Percentiles rank a stretch among this genome's conserved stretches.
These are phyloP conservation scores for Silene uniflora DNA, from an alignment of 148 eudicot genomes.

Conservation along the genomic window DNA sequence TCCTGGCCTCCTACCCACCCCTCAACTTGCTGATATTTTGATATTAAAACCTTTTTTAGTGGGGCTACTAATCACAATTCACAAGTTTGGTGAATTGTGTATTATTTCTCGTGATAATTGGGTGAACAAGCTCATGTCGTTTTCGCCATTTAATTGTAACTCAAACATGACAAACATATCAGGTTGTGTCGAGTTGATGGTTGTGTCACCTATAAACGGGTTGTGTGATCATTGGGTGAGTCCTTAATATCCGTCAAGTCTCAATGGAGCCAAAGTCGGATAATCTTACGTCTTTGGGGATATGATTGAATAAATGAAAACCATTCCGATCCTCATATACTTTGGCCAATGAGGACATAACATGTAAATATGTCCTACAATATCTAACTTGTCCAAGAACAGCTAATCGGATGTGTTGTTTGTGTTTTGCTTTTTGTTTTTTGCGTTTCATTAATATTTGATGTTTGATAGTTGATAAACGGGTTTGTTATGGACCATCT, in stretches of 20 bases:
- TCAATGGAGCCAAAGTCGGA: background rate
- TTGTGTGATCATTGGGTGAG: no score
- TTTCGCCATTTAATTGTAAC: background rate
- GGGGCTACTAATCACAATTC: slow-evolving; percentile 5
- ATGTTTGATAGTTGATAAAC: background rate
- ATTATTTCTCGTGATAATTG: slow-evolving; percentile 9
- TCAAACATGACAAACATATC: background rate
- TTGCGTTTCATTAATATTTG: background rate
- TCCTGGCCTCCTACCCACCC: background rate
- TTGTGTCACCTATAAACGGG: background rate
- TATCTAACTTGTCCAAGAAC: background rate
- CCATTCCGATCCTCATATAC: background rate
- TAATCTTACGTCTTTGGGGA: background rate
- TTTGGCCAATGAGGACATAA: background rate
- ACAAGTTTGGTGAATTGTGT: slow-evolving; percentile 7
- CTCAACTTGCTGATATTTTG: slow-evolving; percentile 10
- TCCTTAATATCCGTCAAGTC: no score
- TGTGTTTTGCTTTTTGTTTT: background rate
- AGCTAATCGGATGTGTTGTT: background rate
- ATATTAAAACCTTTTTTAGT: background rate
- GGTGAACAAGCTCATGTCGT: background rate
- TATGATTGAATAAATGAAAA: no score
- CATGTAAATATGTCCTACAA: background rate
- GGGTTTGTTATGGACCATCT: background rate
- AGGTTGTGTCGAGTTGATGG: background rate